phyloP scores from a whole-genome alignment of 139 green algal genomes.

The Chlamydomonas incerta region DNA sequence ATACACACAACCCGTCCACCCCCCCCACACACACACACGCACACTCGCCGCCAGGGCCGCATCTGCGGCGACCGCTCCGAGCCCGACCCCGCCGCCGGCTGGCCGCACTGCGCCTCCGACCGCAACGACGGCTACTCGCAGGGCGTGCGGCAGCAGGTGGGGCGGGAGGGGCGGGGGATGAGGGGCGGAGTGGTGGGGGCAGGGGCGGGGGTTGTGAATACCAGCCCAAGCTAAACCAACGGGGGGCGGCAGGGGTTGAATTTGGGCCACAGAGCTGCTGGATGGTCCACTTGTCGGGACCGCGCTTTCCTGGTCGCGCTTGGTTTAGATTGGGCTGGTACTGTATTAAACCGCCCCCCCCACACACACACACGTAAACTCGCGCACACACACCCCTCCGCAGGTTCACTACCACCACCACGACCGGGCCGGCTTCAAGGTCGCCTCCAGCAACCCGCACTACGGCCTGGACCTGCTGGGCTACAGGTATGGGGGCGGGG shows the following conservation, averaged over 20 bases:
- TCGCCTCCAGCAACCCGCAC: background rate
- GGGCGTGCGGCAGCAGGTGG: background rate
- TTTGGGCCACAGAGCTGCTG: too few species aligned
- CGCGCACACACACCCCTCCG: background rate
- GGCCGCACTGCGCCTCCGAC: background rate
- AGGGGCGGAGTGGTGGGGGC: too few species aligned
- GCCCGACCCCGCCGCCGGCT: background rate
- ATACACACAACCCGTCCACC: too few species aligned
- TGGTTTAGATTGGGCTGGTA: background rate
- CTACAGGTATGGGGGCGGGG: background rate
- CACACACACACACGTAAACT: too few species aligned
- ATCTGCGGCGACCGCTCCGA: background rate
- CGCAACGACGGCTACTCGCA: background rate
- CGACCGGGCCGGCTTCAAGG: background rate
- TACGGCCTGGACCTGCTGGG: background rate
- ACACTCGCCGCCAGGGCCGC: background rate
- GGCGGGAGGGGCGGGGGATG: background rate
- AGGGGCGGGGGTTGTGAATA: too few species aligned
- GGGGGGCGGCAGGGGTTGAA: too few species aligned
- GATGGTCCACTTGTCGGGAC: too few species aligned
- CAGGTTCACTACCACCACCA: conserved; percentile 11
- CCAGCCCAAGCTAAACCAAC: too few species aligned
- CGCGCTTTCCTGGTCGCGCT: too few species aligned
- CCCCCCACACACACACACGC: too few species aligned
- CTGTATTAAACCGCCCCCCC: too few species aligned